phyloP scores from a whole-genome alignment of 2,329 filamentous ascomycete genomes.

The Alternaria hordeiaustralica region DNA sequence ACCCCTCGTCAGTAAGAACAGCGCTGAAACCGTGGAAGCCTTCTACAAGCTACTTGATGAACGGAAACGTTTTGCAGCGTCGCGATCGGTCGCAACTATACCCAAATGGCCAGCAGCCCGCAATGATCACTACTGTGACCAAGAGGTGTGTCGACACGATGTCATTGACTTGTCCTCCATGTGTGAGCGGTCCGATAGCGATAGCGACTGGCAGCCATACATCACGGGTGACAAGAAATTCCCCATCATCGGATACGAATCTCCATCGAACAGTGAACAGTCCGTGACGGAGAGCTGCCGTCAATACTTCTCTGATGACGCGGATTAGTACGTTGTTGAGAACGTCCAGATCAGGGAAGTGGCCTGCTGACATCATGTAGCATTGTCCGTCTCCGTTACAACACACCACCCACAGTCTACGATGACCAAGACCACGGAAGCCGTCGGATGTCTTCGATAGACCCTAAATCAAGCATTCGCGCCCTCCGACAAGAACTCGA shows the following conservation, averaged over 20 bases:
- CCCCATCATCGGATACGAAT: not conserved
- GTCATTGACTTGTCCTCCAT: not conserved
- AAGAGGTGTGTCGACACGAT: not conserved
- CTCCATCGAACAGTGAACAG: not conserved
- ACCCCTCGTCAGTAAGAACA: not conserved
- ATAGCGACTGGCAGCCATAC: not conserved
- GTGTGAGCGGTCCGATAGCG: not conserved
- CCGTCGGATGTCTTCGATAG: not conserved
- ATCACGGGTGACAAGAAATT: not conserved
- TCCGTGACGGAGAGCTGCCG: not conserved
- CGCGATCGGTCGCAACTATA: no score
- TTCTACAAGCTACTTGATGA: not conserved
- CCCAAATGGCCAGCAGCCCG: constrained; percentile 1
- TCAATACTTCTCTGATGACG: not conserved
- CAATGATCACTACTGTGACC: not conserved
- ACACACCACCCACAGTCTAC: not conserved
- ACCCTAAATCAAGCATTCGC: not conserved
- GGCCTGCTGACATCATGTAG: not conserved
- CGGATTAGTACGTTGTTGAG: not conserved
- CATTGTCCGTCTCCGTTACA: not conserved
- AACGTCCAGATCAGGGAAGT: not conserved
- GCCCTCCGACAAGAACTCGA: not conserved
- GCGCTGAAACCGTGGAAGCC: not conserved
- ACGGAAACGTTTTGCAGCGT: not conserved
- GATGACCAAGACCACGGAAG: not conserved